Conservation (phyloP, 495 filamentous ascomycete genomes). For the Hapsidospora chrysogenum region DNA sequence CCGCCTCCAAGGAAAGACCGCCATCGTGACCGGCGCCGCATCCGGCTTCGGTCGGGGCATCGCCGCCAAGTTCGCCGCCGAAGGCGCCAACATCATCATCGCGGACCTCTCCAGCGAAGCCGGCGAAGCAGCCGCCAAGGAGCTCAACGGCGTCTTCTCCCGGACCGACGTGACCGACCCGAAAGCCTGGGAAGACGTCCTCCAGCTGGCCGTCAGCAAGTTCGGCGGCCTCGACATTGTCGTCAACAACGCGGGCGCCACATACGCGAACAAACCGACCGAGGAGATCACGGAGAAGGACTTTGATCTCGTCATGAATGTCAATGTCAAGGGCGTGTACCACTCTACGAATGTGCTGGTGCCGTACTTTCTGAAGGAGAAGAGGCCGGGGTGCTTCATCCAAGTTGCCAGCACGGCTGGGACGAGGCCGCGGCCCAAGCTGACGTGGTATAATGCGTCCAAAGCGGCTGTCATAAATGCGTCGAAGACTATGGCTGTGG, state of each 20-base stretch:
- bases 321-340: conserved; percentile 51
- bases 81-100: conserved; percentile 40
- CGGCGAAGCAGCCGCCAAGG: conserved; percentile 25
- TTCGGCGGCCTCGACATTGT: conserved; percentile 39
- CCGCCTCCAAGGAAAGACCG: conserved; percentile 31
- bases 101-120: conserved; percentile 41
- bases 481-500: conserved; percentile 44
- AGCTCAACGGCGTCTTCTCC: conserved; percentile 25
- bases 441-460: conserved; percentile 56
- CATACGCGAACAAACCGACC: conserved; percentile 47
- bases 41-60: conserved; percentile 45
- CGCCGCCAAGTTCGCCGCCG: conserved; percentile 34
- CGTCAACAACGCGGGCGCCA: conserved; percentile 57
- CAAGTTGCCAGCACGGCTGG: conserved; percentile 52
- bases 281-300: conserved; percentile 48
- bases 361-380: conserved; percentile 36
- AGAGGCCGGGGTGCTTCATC: conserved; percentile 43
- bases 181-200: conserved; percentile 29
- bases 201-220: conserved; percentile 26
- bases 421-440: conserved; percentile 42
- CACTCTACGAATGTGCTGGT: conserved; percentile 34
- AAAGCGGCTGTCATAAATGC: conserved; percentile 52
- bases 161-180: conserved; percentile 32
- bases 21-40: conserved; percentile 30
- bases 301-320: conserved; percentile 47